These are phyloP conservation scores for Metarhizium sp. DNA, from an alignment of 2,329 filamentous ascomycete species.

Conservation along the genomic window DNA sequence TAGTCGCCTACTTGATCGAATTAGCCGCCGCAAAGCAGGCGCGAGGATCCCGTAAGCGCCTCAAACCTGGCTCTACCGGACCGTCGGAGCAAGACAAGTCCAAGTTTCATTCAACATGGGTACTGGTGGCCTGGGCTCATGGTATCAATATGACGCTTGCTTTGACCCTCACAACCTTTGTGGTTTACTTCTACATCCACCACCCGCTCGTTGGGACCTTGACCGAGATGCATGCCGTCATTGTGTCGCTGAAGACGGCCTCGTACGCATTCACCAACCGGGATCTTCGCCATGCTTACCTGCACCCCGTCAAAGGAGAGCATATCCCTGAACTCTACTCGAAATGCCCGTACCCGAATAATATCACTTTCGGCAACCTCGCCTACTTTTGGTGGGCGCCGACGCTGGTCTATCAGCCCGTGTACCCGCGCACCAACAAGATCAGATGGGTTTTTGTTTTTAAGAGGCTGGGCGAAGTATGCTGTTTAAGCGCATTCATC, in stretches of 20 bases:
- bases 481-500: slow-evolving; percentile 75
- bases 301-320: slow-evolving; percentile 62
- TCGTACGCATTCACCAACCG: slow-evolving; percentile 96
- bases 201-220: slow-evolving; percentile 90
- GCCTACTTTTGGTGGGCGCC: slow-evolving; percentile 98
- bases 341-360: slow-evolving; percentile 77
- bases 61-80: slow-evolving; percentile 31
- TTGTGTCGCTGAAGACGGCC: slow-evolving; percentile 92
- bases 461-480: slow-evolving; percentile 72
- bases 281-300: slow-evolving; percentile 82
- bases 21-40: slow-evolving; percentile 72
- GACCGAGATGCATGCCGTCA: slow-evolving; percentile 82
- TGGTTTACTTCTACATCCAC: slow-evolving; percentile 85
- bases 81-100: slow-evolving; percentile 50
- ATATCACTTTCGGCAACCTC: slow-evolving; percentile 81
- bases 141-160: slow-evolving; percentile 75
- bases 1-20: slow-evolving; percentile 87
- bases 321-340: slow-evolving; percentile 75
- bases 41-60: slow-evolving; percentile 52
- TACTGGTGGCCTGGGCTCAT: slow-evolving; percentile 70
- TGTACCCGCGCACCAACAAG: slow-evolving; percentile 74
- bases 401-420: slow-evolving; percentile 91
- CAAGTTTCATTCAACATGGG: slow-evolving; percentile 69
- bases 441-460: slow-evolving; percentile 83
- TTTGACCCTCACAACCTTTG: slow-evolving; percentile 68